Conservation (phyloP, 495 filamentous ascomycete species). For the Tuber calosporum region DNA sequence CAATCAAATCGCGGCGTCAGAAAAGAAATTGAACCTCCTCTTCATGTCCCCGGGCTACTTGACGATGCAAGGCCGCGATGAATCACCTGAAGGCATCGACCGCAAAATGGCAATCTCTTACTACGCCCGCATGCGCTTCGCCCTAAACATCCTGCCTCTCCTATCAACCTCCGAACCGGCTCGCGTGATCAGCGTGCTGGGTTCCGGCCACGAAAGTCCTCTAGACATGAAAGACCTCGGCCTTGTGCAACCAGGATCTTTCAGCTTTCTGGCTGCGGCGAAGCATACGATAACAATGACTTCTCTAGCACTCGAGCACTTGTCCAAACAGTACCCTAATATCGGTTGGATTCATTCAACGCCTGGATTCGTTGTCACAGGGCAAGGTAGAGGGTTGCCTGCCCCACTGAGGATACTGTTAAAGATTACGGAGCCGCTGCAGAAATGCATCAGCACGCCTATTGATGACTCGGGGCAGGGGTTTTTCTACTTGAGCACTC, state of each 20-base stretch:
- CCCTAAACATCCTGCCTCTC: slow-evolving; percentile 56
- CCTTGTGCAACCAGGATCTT: slow-evolving; percentile 18
- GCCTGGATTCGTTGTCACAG: slow-evolving; percentile 29
- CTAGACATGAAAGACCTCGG: slow-evolving; percentile 47
- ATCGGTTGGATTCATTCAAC: slow-evolving; percentile 31
- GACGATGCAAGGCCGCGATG: slow-evolving; percentile 39
- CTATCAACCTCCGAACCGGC: slow-evolving; percentile 41
- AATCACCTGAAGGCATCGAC: slow-evolving; percentile 56
- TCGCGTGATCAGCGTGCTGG: slow-evolving; percentile 56
- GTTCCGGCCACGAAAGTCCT: slow-evolving; percentile 50
- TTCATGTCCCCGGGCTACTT: slow-evolving; percentile 52
- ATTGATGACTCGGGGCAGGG: slow-evolving; percentile 32
- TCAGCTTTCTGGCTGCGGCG: slow-evolving; percentile 8
- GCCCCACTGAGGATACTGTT: slow-evolving; percentile 4
- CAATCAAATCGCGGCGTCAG: slow-evolving; percentile 50
- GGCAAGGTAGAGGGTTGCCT: slow-evolving; percentile 24
- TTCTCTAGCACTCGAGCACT: slow-evolving; percentile 31
- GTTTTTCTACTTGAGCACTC: slow-evolving; percentile 29
- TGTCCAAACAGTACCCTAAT: slow-evolving; percentile 20
- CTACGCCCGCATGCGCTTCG: slow-evolving; percentile 60
- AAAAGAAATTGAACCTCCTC: slow-evolving; percentile 56
- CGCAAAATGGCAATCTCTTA: slow-evolving; percentile 50
- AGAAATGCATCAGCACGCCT: slow-evolving; percentile 13
- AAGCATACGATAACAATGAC: slow-evolving; percentile 33
- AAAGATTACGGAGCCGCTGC: not conserved